These are phyloP conservation scores for Yamadazyma atmosphaerica DNA, from an alignment of 1,139 yeast genomes.

Conservation along the genomic window DNA sequence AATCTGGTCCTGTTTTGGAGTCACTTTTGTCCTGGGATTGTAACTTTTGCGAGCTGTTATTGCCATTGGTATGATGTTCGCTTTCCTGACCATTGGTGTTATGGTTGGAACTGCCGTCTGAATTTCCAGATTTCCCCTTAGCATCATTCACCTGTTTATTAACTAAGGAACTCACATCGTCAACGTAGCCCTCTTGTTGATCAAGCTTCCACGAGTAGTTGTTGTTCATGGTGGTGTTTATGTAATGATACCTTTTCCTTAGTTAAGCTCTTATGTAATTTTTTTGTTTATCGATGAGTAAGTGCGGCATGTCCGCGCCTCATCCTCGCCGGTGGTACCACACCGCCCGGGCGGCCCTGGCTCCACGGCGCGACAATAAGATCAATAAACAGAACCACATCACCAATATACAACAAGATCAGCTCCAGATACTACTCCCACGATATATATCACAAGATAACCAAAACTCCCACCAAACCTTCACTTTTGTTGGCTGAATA, in stretches of 20 bases:
- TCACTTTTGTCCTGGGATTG: not conserved
- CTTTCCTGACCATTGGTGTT: no score
- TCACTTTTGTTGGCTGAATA: no score
- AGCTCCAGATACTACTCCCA: no score
- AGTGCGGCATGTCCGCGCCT: not conserved
- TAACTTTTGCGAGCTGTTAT: no score
- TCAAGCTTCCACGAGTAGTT: not conserved
- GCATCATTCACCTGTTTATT: not conserved
- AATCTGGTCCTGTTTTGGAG: not conserved
- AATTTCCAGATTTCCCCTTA: not conserved
- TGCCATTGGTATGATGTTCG: not conserved
- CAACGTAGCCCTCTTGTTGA: not conserved
- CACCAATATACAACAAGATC: not conserved
- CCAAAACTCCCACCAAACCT: no score
- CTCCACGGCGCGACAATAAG: no score
- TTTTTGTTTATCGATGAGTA: not conserved
- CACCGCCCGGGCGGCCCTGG: no score
- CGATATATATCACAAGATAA: not conserved
- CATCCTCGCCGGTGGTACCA: no score
- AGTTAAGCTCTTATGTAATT: slow-evolving; percentile 3
- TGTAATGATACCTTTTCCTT: not conserved
- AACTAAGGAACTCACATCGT: not conserved
- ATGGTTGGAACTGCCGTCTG: no score
- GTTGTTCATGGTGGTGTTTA: not conserved
- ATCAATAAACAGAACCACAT: not conserved